Evolutionary conservation across 257 asterid species (phyloP), one percentile per base, ranked within the genome.

Genomic region (Parsonsia alboflavescens): DNA sequence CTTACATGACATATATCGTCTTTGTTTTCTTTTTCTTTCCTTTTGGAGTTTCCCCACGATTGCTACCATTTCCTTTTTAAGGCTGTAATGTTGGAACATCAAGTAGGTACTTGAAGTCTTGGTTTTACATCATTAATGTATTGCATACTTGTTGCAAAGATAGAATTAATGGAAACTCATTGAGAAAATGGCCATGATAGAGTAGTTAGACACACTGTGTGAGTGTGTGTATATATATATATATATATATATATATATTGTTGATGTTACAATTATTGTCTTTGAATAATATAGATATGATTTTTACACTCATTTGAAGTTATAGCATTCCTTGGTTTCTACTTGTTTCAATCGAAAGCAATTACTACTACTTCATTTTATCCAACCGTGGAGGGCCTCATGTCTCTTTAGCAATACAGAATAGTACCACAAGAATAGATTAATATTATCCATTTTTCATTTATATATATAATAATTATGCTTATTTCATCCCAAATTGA

Each of bases 71-170:
- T 19, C 68, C 46, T 63, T 16, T 62, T 24, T 62, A 44, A 13
- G 30, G 6, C 46, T 63, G 2, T 63, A 1, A 63, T 16, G 48
- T 12, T 16, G 3, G 68, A 33, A 63, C 46, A 36, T 36, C 68
- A 63, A 33, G 16, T 63, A 63, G 68, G 68, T 63, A 63, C 46
- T 63, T 63, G 26, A 63, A 63, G 46, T 63, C 68, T 33, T 33
- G 46, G 68, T 63, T 63, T 36, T 63, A 63, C 68, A 33, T 61
- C 67, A 61, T n/a, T n/a, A n/a, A n/a, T n/a, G n/a, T n/a, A n/a
- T 30, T 61, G 44, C 16, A 7, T 26, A 11, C 21, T 61, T 28
- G n/a, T 28, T 61, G 2, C 11, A 17, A 63, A 33, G 4, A 33
- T 0, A 45, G 12, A 48, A 26, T 28, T 1, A 33, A 21, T 10